phyloP scores from a whole-genome alignment of 768 basidiomycete genomes.

The Hypholoma fasciculare region DNA sequence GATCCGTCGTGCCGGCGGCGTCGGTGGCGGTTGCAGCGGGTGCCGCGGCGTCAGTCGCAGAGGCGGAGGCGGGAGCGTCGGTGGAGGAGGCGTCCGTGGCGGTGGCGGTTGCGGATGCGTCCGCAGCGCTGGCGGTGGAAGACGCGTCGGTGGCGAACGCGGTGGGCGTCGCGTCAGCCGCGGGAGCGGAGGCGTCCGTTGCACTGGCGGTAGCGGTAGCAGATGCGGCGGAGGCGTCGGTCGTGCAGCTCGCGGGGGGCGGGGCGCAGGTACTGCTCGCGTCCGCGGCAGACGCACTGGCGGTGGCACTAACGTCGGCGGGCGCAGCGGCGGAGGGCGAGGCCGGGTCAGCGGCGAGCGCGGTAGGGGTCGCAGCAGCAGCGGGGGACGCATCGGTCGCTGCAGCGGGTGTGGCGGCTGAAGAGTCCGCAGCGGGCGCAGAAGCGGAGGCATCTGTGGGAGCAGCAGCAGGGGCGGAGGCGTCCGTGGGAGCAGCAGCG shows the following conservation, averaged over 20 bases:
- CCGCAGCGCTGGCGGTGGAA: constrained; percentile 1
- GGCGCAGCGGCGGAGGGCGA: background rate
- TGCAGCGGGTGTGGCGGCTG: constrained; percentile 6
- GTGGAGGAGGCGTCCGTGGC: background rate
- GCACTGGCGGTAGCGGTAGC: constrained; percentile 1
- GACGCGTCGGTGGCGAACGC: background rate
- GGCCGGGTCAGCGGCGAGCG: background rate
- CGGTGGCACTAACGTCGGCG: constrained; percentile 2
- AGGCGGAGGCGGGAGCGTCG: background rate
- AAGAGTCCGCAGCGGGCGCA: constrained; percentile 2
- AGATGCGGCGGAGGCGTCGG: background rate
- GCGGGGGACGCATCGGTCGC: constrained; percentile 4
- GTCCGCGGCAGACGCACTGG: background rate
- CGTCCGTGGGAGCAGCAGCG: background rate
- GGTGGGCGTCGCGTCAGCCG: background rate
- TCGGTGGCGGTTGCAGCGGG: no score
- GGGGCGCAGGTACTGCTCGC: background rate
- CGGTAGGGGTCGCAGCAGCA: constrained; percentile 3
- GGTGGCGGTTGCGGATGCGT: constrained; percentile 3
- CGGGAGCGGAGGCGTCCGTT: background rate
- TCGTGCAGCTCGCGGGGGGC: no score
- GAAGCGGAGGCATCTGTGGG: background rate
- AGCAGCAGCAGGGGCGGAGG: background rate
- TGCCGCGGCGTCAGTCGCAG: no score
- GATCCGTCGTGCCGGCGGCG: no score